Base-by-base conservation (phyloP, 2,329 filamentous ascomycete genomes). In the Sclerotiophoma versabilis region DNA sequence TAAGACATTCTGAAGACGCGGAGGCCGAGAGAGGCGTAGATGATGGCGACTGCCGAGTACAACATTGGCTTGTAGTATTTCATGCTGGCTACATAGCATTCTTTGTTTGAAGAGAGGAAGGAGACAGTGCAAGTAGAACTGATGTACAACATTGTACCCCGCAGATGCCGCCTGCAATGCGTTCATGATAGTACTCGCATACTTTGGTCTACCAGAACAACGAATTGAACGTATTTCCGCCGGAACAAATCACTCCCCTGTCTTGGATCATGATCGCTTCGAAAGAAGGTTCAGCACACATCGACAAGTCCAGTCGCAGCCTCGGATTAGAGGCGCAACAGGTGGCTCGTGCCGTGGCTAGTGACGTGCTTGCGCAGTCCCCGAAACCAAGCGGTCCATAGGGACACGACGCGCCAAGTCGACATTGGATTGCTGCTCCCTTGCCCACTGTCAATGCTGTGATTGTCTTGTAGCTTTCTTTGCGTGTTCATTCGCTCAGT, bases 401-500 rank as follows among this genome's bases (percentile, higher is more conserved):
- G 67, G 70, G 70, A 63, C 71, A 74, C 71, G 71, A 71, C 61
- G 63, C 67, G 69, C 71, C 70, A 72, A 72, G 69, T 68, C 60
- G 58, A 65, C 63, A 68, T 63, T 64, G 50, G 27, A 60, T 48
- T 52, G 62, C 60, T 61, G 54, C 63, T 66, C 59, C 57, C 64
- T 65, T 65, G 60, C 45, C 49, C 50, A 50, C 55, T 37, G 52
- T 54, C 45, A 34, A 50, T 50, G 52, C 30, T 32, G 45, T 42
- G 46, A 63, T 54, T 36, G 51, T 43, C 41, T 54, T 41, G 45
- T 54, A 42, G 54, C 39, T 38, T 30, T 36, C 15, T 30, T 26
- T 41, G 42, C 22, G 29, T 45, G 23, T 41, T 25, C 32, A 27
- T 37, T 49, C 27, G 34, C 32, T 41, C 30, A 34, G 27, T 41